These are phyloP conservation scores for Turnera subulata DNA, from an alignment of 345 rosid species.

Conservation along the genomic window DNA sequence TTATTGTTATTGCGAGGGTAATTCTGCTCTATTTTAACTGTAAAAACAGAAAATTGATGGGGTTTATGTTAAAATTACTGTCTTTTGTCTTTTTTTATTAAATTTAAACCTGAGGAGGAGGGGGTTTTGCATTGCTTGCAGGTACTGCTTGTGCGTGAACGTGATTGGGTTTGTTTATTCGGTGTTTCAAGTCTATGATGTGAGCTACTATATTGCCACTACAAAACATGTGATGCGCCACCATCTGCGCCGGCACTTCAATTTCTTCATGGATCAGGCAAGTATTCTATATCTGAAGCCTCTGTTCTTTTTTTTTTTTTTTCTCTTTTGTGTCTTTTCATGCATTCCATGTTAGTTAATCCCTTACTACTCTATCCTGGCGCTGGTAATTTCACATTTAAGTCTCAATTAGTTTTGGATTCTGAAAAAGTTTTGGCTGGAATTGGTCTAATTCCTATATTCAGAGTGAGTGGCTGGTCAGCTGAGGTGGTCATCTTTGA, in stretches of 20 bases:
- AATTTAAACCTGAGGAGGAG: too few relatives aligned
- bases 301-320: neutral
- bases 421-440: too few relatives aligned
- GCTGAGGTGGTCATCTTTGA: too few relatives aligned
- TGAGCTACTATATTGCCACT: conserved; percentile 47
- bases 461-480: too few relatives aligned
- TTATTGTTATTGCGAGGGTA: neutral
- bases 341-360: too few relatives aligned
- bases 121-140: conserved; percentile 21
- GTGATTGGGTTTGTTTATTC: conserved; percentile 74
- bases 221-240: conserved; percentile 48
- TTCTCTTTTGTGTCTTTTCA: too few relatives aligned
- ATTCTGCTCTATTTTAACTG: neutral
- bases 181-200: conserved; percentile 63
- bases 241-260: conserved; percentile 46
- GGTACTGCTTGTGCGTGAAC: conserved; percentile 83
- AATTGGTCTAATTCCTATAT: too few relatives aligned
- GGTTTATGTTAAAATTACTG: neutral
- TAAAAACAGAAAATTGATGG: neutral
- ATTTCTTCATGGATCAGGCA: conserved; percentile 92
- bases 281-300: conserved; percentile 9
- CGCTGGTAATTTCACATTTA: too few relatives aligned
- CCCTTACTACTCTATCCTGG: too few relatives aligned
- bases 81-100: too few relatives aligned
- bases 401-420: neutral